Base-by-base conservation (phyloP, 1,139 yeast species). In the Sugiyamaella paludigena region DNA sequence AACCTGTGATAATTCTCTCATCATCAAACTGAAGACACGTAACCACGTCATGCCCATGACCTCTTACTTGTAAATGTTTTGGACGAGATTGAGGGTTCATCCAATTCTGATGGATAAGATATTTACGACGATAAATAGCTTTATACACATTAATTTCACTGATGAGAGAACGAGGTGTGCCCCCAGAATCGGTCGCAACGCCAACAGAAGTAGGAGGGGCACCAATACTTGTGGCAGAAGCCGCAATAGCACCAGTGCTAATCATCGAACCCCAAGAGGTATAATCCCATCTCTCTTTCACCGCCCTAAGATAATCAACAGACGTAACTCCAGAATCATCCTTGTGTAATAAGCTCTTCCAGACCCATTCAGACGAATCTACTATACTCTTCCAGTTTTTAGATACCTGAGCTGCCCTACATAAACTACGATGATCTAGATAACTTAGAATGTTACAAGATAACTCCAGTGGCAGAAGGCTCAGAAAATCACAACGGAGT, bases 11-110 rank as follows among this genome's bases (percentile, higher is more conserved):
- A 47, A 92, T 87, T 61, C 84, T 84, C 52, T 89, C 94, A 45
- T 86, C 91, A 65, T 91, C 98, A 65, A 89, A 89, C 65, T 91
- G 97, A 53, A 92, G 73, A 62, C 98, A 94, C 0, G 99, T 92
- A 1, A 94, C 95, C 9, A 91, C 95, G 59, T 84, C 84, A 29
- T 81, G 75, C 39, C 89, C 88, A 59, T 83, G 87, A 12, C 94
- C 94, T 10, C 79, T 77, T 13, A 87, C 78, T 36, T 88, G 80
- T 24, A 84, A 78, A 53, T 86, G 77, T 49, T 76, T 76, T 1
- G 98, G 97, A 44, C 71, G 74, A 60, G 79, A 86, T 27, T 69
- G 70, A 1, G 94, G 87, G 58, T 84, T 79, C 80, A 83, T 84
- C 98, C 98, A 92, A 63, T 94, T 79, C 46, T 76, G 73, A 49